Evolutionary conservation across 2,329 filamentous ascomycete genomes (phyloP), one percentile per base, ranked within the genome.

Genomic region (Decorospora gaudefroyi): DNA sequence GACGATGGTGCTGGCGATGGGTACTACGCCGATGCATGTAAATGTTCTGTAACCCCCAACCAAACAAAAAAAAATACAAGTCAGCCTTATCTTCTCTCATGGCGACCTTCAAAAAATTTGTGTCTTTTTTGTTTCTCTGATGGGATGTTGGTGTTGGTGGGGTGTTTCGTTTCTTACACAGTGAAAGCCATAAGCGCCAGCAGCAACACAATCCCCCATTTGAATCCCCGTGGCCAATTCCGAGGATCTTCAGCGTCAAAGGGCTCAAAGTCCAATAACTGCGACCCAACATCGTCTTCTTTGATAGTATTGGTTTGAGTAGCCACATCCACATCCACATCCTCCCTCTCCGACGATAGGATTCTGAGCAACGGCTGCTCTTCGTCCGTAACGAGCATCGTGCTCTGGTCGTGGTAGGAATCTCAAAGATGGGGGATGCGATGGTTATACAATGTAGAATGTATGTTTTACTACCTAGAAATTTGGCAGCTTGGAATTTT

Each of bases 1-100:
- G 15, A 69, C 65, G 10, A 70, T 70, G 12, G 32, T 39, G 21
- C 46, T 48, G 13, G 67, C 67, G 12, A 70, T 51, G 11, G 67
- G 67, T 1, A 69, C 67, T 1, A 70, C 61, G n/a, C 61, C 62
- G 10, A 70, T 67, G 45, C 67, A 69, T 18, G 67, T 70, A n/a
- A 70, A 69, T 13, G 67, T 69, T 17, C 67, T 70, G 32, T 4
- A 30, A 30, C n/a, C n/a, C n/a, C n/a, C n/a, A n/a, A n/a, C n/a
- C n/a, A n/a, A n/a, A n/a, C n/a, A n/a, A n/a, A n/a, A n/a, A n/a
- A n/a, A n/a, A n/a, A n/a, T 23, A 27, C 18, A 4, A 11, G 11
- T 35, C 15, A 37, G 35, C 15, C 15, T 19, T 8, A 29, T 5
- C 11, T 10, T 10, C 9, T 27, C 15, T 25, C 11, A 9, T 6